Evolutionary conservation across 2,329 filamentous ascomycete genomes (phyloP).

Genomic region (Kalmusia sp.): DNA sequence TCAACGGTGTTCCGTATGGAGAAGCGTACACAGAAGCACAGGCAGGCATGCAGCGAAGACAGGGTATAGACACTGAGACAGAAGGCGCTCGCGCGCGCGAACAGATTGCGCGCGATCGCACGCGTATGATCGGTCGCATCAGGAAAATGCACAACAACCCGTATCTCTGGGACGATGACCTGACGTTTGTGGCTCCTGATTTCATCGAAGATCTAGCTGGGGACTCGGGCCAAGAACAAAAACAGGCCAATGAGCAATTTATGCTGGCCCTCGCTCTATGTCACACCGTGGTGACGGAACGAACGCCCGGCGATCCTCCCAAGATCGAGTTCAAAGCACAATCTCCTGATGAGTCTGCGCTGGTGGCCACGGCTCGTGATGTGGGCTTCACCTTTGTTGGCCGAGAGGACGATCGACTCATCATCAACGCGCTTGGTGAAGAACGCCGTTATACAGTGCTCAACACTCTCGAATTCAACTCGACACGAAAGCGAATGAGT

Average conservation of each 20-base stretch:
- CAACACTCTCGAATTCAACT: conserved; percentile 98
- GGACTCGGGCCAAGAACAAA: conserved; percentile 77
- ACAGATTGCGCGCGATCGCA: conserved; percentile 81
- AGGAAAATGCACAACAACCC: conserved; percentile 85
- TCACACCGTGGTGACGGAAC: conserved; percentile 93
- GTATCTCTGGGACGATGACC: conserved; percentile 84
- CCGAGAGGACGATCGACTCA: conserved; percentile 78
- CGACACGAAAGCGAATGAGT: conserved; percentile 95
- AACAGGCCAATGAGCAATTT: conserved; percentile 81
- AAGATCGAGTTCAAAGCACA: conserved; percentile 96
- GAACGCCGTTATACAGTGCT: conserved; percentile 86
- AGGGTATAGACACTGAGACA: conserved; percentile 85
- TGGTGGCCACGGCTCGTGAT: conserved; percentile 93
- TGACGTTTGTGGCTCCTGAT: conserved; percentile 92
- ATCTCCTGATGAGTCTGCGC: conserved; percentile 92
- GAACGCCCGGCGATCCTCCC: conserved; percentile 85
- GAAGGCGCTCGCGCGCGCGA: conserved; percentile 75
- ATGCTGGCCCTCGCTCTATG: conserved; percentile 97
- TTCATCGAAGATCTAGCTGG: conserved; percentile 85
- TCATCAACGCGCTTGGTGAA: conserved; percentile 84
- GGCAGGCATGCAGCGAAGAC: conserved; percentile 91
- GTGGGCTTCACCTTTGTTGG: conserved; percentile 94
- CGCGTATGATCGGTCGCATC: conserved; percentile 74
- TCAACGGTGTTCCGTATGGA: conserved; percentile 95
- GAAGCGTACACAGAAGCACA: conserved; percentile 98